phyloP scores from a whole-genome alignment of 768 basidiomycete genomes.

The Boletus pseudo-olivaceus region DNA sequence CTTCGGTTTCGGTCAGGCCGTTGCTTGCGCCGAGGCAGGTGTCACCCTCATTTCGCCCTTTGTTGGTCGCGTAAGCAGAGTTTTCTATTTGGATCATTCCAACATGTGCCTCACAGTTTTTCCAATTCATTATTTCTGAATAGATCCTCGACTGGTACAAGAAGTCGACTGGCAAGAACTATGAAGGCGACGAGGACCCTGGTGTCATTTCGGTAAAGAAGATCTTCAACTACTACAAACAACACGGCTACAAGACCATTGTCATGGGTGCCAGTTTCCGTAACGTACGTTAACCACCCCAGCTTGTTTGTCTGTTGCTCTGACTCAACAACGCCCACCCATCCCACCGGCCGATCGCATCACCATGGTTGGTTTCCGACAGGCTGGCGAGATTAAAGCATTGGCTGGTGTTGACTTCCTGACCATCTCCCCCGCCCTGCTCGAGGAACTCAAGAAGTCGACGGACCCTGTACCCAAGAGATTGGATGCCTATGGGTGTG shows the following conservation, averaged over 20 bases:
- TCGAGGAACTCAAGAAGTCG: slow-evolving; percentile 90
- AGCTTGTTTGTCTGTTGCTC: neutral
- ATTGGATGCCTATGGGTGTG: slow-evolving; percentile 65
- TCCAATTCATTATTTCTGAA: slow-evolving; percentile 8
- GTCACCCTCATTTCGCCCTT: slow-evolving; percentile 99
- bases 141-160: slow-evolving; percentile 99
- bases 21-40: slow-evolving; percentile 97
- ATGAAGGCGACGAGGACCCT: slow-evolving; percentile 89
- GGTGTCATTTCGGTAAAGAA: slow-evolving; percentile 94
- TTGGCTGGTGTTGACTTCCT: slow-evolving; percentile 97
- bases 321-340: neutral
- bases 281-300: slow-evolving; percentile 57
- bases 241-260: slow-evolving; percentile 96
- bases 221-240: slow-evolving; percentile 99
- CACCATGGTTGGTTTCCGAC: slow-evolving; percentile 6
- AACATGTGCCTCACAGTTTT: slow-evolving; percentile 6
- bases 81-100: slow-evolving; percentile 17
- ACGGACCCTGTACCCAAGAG: slow-evolving; percentile 76
- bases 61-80: slow-evolving; percentile 81
- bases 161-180: slow-evolving; percentile 81
- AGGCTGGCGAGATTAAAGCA: slow-evolving; percentile 90
- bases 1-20: slow-evolving; percentile 98
- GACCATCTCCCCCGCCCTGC: slow-evolving; percentile 87
- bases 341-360: slow-evolving; percentile 3
- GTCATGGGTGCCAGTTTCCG: slow-evolving; percentile 99